Conservation (phyloP, 2,329 filamentous ascomycete species). For the Spiromastix sp. region DNA sequence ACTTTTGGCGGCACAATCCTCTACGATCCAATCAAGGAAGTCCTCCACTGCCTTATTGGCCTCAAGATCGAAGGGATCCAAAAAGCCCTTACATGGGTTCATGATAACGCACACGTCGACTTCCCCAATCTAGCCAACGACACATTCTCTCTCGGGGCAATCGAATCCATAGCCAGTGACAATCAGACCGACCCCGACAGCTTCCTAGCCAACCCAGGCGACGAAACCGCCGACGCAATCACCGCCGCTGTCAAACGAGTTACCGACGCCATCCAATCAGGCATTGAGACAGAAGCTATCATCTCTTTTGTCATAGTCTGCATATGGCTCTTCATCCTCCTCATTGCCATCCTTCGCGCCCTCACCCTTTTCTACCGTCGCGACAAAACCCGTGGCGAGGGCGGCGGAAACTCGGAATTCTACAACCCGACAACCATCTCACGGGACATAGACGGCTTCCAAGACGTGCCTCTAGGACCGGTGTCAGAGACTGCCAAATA, state of each 20-base stretch:
- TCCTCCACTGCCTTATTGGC: slow-evolving; percentile 78
- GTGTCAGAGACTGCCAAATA: not conserved
- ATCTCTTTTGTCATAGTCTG: slow-evolving; percentile 66
- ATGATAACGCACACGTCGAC: slow-evolving; percentile 71
- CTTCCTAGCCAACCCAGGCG: slow-evolving; percentile 69
- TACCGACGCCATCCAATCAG: slow-evolving; percentile 53
- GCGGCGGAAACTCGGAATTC: slow-evolving; percentile 33
- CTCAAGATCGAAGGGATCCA: slow-evolving; percentile 79
- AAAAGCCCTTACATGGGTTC: slow-evolving; percentile 85
- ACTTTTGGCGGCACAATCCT: slow-evolving; percentile 78
- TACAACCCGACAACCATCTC: slow-evolving; percentile 9
- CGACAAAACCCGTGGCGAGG: slow-evolving; percentile 52
- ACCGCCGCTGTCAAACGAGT: slow-evolving; percentile 64
- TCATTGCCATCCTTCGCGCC: slow-evolving; percentile 62
- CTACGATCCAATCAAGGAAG: slow-evolving; percentile 63
- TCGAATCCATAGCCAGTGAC: slow-evolving; percentile 40
- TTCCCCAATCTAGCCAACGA: slow-evolving; percentile 71
- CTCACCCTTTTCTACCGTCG: slow-evolving; percentile 49
- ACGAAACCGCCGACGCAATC: slow-evolving; percentile 69
- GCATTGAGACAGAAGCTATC: slow-evolving; percentile 65
- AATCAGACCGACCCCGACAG: slow-evolving; percentile 47
- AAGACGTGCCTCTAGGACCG: slow-evolving; percentile 25
- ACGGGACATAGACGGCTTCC: slow-evolving; percentile 18
- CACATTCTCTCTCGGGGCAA: slow-evolving; percentile 72
- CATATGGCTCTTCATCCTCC: slow-evolving; percentile 66